Conservation (phyloP, 1,284 basidiomycete species). For the Pseudozyma pruni region DNA sequence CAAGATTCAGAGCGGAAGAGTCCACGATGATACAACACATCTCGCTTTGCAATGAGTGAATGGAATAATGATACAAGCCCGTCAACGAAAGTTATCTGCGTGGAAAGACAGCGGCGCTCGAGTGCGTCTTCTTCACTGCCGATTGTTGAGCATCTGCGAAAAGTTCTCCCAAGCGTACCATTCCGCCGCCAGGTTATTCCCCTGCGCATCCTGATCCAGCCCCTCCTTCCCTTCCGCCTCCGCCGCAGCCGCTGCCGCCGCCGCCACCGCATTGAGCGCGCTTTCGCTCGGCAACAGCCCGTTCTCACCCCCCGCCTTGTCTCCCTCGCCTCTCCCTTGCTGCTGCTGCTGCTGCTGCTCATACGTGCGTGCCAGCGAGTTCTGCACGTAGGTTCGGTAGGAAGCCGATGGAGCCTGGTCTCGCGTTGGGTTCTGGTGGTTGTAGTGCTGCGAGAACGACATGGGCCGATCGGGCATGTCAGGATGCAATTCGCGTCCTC, state of each 20-base stretch:
- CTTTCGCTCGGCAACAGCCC: conserved; percentile 39
- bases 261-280: conserved; percentile 43
- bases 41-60: neutral
- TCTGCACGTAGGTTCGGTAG: conserved; percentile 43
- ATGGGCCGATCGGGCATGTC: conserved; percentile 48
- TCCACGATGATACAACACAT: conserved; percentile 1
- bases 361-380: conserved; percentile 44
- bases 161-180: conserved; percentile 54
- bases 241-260: conserved; percentile 29
- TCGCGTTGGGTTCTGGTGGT: conserved; percentile 39
- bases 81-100: neutral
- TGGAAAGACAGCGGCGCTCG: neutral
- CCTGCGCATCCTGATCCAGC: conserved; percentile 24
- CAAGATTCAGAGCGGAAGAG: no score
- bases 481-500: conserved; percentile 20
- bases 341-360: conserved; percentile 39
- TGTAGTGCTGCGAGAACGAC: conserved; percentile 55
- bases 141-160: conserved; percentile 56
- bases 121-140: conserved; percentile 18
- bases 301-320: conserved; percentile 12
- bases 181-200: conserved; percentile 42
- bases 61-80: conserved; percentile 14
- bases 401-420: conserved; percentile 40
- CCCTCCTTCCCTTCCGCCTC: conserved; percentile 33
- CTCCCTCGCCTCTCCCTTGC: conserved; percentile 11